Evolutionary conservation across 1,284 basidiomycete genomes (phyloP), one percentile per base, ranked within the genome.

Genomic region (Schizophyllum commune): DNA sequence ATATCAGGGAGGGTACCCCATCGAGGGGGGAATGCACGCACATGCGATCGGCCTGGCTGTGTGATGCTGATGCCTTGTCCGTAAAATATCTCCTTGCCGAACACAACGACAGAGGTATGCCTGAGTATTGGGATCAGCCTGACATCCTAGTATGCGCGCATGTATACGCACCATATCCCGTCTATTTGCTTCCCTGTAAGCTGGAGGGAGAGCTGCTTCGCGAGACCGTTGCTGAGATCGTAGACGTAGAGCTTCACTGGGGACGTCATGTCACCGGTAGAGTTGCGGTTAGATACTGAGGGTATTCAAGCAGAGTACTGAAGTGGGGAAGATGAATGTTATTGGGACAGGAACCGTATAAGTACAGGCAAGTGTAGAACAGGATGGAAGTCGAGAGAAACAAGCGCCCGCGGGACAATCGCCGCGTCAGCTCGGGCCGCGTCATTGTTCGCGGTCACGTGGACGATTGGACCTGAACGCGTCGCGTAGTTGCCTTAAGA

Each of bases 51-150:
- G 13, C 92, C 92, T 0, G 93, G 93, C 5, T 66, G 64, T 0
- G 85, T 81, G 27, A 79, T 78, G 67, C 68, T 74, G 61, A 97
- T 93, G 6, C 94, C 95, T 68, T 88, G 91, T 1, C 94, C 94
- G 71, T 94, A 97, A 69, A 92, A 96, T 57, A 92, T 79, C 70
- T 97, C 95, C 67, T 86, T 86, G 2, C 85, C 86, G 72, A 86
- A 95, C 0, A 88, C 89, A 55, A 97, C 93, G 32, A 97, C 83
- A 21, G 89, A 92, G 0, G 94, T 96, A 74, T 97, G 92, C 90
- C 89, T 91, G 65, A 32, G 60, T 13, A 56, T 62, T 67, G 68
- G 60, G 58, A 57, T 52, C 52, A 56, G 13, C 57, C 32, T 47
- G 56, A 60, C 55, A 22, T 58, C 52, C 54, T 5, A 52, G 51